Evolutionary conservation across 495 filamentous ascomycete species (phyloP).

Genomic region (Trichoderma reesei): DNA sequence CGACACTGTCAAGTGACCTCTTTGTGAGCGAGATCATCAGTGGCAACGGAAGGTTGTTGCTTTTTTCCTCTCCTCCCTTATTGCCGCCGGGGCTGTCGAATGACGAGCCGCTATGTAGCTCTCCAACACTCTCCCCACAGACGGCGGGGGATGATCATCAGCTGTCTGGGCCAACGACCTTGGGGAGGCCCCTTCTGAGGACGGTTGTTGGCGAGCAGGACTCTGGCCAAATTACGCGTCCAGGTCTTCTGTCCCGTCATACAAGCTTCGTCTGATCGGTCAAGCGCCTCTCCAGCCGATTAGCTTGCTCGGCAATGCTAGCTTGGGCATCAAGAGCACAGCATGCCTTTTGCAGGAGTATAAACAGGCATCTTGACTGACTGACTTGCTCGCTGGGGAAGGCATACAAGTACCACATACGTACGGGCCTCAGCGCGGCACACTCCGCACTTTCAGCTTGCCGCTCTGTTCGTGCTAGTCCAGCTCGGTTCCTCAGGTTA

Average conservation of each 20-base stretch:
- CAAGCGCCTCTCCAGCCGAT: neutral
- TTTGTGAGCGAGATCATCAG: too few species aligned
- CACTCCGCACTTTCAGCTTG: neutral
- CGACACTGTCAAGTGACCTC: too few species aligned
- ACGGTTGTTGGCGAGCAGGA: neutral
- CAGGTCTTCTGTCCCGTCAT: too few species aligned
- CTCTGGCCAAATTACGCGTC: too few species aligned
- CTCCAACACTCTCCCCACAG: neutral
- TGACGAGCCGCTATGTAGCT: neutral
- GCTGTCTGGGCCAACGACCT: neutral
- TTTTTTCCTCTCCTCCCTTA: too few species aligned
- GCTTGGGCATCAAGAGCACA: neutral
- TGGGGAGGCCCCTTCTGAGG: neutral
- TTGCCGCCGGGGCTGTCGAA: neutral
- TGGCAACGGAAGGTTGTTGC: too few species aligned
- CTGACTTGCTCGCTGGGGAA: too few species aligned
- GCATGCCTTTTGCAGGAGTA: too few species aligned
- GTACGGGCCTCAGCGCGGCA: neutral
- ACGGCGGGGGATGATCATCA: neutral
- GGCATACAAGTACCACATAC: too few species aligned
- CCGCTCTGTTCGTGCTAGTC: neutral
- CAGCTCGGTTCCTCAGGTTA: slow-evolving; percentile 4
- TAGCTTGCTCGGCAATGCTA: neutral
- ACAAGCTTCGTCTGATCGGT: neutral
- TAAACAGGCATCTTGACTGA: too few species aligned